phyloP scores from a whole-genome alignment of 179 eudicot species.

The Corrigiola litoralis region DNA sequence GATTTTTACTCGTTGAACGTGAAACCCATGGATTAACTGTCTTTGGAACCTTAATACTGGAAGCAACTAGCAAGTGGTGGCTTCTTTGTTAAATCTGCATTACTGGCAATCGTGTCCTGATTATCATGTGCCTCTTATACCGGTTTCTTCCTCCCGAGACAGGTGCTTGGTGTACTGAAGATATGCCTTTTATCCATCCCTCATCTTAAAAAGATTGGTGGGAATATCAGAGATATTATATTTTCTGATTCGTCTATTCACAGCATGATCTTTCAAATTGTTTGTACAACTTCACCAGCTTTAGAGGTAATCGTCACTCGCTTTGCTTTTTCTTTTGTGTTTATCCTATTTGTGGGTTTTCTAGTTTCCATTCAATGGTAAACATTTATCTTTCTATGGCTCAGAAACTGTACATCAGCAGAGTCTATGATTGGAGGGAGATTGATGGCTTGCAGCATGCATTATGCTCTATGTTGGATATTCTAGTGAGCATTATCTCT shows the following conservation, averaged over 20 bases:
- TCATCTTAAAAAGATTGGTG: slow-evolving; percentile 50
- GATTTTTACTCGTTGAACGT: no score
- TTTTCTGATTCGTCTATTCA: slow-evolving; percentile 82
- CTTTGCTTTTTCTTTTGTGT: background rate
- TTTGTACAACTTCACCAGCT: slow-evolving; percentile 64
- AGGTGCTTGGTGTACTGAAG: slow-evolving; percentile 81
- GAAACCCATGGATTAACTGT: no score
- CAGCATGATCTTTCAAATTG: slow-evolving; percentile 63
- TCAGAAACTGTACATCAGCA: slow-evolving; percentile 72
- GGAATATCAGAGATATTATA: slow-evolving; percentile 52
- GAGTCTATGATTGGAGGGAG: slow-evolving; percentile 65
- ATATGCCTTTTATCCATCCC: slow-evolving; percentile 45
- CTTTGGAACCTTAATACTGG: no score
- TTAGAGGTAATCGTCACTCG: slow-evolving; percentile 55
- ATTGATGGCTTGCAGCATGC: slow-evolving; percentile 78
- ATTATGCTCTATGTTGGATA: slow-evolving; percentile 60
- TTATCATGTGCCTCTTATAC: background rate
- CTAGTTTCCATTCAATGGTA: background rate
- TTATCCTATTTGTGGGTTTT: background rate
- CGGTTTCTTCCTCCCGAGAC: slow-evolving; percentile 2
- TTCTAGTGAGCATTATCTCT: slow-evolving; percentile 55
- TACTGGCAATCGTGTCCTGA: background rate
- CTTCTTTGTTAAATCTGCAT: background rate
- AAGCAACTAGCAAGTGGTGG: background rate
- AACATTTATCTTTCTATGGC: slow-evolving; percentile 7